Evolutionary conservation across 192 early-diverging fungal species (phyloP).

Genomic region (Linnemannia elongata): DNA sequence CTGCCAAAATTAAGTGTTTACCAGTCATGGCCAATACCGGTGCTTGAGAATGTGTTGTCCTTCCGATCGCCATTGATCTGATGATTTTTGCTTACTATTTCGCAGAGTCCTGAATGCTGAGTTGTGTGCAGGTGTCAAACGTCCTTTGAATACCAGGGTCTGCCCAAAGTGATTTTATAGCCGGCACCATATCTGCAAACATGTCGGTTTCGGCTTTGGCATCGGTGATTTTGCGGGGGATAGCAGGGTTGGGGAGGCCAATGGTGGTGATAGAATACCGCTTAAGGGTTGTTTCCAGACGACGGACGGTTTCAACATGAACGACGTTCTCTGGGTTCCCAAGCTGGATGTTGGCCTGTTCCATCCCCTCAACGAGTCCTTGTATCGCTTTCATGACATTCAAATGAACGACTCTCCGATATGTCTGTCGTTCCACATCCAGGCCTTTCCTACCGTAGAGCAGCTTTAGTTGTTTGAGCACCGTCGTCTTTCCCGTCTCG

Average conservation of each 20-base stretch:
- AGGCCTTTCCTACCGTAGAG: constrained; percentile 52
- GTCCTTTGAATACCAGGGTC: constrained; percentile 55
- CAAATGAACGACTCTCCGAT: constrained; percentile 55
- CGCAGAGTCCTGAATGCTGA: constrained; percentile 64
- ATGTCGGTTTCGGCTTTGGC: constrained; percentile 52
- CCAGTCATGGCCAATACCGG: neutral
- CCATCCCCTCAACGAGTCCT: constrained; percentile 42
- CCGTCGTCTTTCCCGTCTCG: constrained; percentile 76
- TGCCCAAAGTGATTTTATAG: constrained; percentile 61
- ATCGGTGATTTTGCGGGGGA: constrained; percentile 53
- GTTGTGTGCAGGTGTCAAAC: constrained; percentile 44
- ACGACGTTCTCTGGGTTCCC: constrained; percentile 38
- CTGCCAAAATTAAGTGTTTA: neutral
- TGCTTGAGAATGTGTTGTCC: neutral
- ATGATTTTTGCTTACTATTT: constrained; percentile 54
- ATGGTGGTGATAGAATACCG: constrained; percentile 50
- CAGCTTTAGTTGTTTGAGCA: constrained; percentile 58
- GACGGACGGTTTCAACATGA: constrained; percentile 45
- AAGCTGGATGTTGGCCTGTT: constrained; percentile 37
- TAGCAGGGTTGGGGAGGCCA: constrained; percentile 27
- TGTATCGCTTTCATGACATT: constrained; percentile 64
- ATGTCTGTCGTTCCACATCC: constrained; percentile 57
- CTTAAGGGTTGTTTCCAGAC: constrained; percentile 47
- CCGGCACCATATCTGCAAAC: constrained; percentile 53
- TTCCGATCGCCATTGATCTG: neutral